phyloP scores from a whole-genome alignment of 306 rosid species.

The Quercus berberidifolia region DNA sequence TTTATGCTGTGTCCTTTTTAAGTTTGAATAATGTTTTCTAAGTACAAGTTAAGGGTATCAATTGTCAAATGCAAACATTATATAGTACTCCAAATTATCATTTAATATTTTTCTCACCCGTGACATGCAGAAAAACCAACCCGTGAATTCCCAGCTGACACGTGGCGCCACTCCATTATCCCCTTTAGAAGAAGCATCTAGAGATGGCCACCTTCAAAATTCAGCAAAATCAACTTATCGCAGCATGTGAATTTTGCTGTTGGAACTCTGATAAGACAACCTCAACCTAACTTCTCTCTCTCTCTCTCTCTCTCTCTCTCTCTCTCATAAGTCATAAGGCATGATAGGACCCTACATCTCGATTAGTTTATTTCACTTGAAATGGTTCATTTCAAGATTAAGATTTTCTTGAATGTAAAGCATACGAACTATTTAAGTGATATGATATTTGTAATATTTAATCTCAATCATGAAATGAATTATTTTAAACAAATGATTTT shows the following conservation, averaged over 20 bases:
- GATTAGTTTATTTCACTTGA: too few species aligned
- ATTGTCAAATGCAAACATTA: slow-evolving; percentile 1
- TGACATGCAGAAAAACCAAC: slow-evolving; percentile 43
- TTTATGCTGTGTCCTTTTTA: slow-evolving; percentile 21
- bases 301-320: background rate
- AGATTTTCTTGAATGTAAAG: too few species aligned
- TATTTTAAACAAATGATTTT: too few species aligned
- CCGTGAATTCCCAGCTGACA: slow-evolving; percentile 52
- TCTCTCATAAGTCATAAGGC: background rate
- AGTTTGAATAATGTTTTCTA: background rate
- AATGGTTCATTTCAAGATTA: too few species aligned
- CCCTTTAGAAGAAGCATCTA: background rate
- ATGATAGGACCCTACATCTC: background rate
- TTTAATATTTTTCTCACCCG: slow-evolving; percentile 33
- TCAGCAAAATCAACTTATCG: slow-evolving; percentile 34
- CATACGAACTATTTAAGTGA: too few species aligned
- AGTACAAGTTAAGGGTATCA: background rate
- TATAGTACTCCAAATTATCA: background rate
- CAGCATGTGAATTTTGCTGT: slow-evolving; percentile 47
- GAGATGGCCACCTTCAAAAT: background rate
- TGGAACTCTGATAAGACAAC: slow-evolving; percentile 24
- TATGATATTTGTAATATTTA: too few species aligned
- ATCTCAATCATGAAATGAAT: too few species aligned
- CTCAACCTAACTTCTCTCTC: background rate
- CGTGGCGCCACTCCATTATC: slow-evolving; percentile 32